Evolutionary conservation across 2,329 filamentous ascomycete species (phyloP).

Genomic region (Venturia nashicola): DNA sequence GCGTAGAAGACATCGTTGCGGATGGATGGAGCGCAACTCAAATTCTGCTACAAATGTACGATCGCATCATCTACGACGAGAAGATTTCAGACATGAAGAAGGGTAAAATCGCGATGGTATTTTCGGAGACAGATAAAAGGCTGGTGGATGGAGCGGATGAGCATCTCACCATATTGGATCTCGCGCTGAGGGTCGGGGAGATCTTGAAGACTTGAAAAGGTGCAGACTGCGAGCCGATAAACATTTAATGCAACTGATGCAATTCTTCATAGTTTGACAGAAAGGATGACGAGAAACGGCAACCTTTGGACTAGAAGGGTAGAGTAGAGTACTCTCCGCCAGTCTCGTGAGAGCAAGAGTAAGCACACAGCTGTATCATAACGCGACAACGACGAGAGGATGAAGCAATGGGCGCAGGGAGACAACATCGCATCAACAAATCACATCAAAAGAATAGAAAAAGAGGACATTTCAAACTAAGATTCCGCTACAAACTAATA

Average conservation of each 20-base stretch:
- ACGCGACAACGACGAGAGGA: background rate
- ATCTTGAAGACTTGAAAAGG: conserved; percentile 40
- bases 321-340: background rate
- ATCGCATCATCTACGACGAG: conserved; percentile 72
- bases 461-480: background rate
- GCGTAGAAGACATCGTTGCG: conserved; percentile 82
- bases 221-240: background rate
- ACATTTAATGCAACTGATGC: background rate
- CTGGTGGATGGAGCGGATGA: conserved; percentile 92
- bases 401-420: background rate
- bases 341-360: background rate
- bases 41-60: conserved; percentile 75
- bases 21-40: conserved; percentile 96
- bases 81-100: conserved; percentile 74
- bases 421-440: background rate
- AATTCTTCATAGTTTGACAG: background rate
- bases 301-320: background rate
- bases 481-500: background rate
- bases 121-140: conserved; percentile 90
- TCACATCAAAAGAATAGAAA: background rate
- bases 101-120: conserved; percentile 76
- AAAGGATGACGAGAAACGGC: background rate
- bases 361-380: background rate
- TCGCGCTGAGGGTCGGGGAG: conserved; percentile 68
- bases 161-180: conserved; percentile 78